Evolutionary conservation across 192 early-diverging fungal species (phyloP).

Genomic region (Lunasporangiospora selenospora): DNA sequence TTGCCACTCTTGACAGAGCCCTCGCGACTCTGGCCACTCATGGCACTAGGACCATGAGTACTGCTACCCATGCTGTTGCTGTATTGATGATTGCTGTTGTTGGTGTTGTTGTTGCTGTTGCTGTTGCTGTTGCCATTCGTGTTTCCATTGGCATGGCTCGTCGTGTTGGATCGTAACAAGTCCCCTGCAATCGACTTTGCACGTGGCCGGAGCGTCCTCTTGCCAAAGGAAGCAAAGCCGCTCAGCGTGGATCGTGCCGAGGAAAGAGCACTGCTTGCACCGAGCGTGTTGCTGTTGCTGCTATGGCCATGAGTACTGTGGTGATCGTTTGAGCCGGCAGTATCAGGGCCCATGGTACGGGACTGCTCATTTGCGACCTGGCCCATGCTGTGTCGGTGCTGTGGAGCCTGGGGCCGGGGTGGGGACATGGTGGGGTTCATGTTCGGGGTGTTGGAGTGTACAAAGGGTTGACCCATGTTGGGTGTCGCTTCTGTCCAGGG

Average conservation of each 20-base stretch:
- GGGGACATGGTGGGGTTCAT: no score
- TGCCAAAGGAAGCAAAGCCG: conserved; percentile 43
- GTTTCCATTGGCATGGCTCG: conserved; percentile 11
- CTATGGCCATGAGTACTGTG: conserved; percentile 32
- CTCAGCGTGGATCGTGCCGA: conserved; percentile 34
- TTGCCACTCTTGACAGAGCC: conserved; percentile 46
- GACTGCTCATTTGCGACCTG: conserved; percentile 12
- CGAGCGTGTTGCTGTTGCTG: conserved; percentile 34
- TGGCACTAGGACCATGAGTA: neutral
- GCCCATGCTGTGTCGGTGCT: conserved; percentile 44
- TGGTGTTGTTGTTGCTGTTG: neutral
- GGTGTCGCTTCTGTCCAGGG: conserved; percentile 5
- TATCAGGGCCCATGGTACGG: no score
- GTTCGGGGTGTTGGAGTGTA: no score
- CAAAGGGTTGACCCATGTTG: no score
- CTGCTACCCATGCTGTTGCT: neutral
- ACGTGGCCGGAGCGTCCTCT: conserved; percentile 35
- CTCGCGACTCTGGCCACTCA: conserved; percentile 26
- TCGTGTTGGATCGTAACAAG: conserved; percentile 32
- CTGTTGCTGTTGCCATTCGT: conserved; percentile 1
- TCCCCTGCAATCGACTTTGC: conserved; percentile 35
- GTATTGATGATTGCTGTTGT: conserved; percentile 1
- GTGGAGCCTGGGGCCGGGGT: neutral
- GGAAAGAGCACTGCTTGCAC: conserved; percentile 29
- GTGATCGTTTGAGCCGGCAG: conserved; percentile 2